Percentiles rank a stretch among this genome's conserved stretches.
Conservation (phyloP, 192 early-diverging fungal genomes). For the Coemansia sp. region DNA sequence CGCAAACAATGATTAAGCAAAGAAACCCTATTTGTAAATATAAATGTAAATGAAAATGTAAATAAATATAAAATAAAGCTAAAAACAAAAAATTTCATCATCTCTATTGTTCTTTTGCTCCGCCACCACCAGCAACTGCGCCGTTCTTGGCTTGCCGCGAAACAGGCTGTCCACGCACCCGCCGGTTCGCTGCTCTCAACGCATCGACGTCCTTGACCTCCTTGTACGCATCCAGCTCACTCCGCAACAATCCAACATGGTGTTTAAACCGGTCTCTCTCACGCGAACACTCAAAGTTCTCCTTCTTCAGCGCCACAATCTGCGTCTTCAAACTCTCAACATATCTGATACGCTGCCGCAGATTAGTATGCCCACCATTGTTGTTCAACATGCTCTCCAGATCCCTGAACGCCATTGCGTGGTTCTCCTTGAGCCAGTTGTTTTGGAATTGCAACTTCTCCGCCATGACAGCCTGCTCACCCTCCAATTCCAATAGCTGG, state of each 20-base stretch:
- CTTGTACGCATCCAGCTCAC: conserved; percentile 47
- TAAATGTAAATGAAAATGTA: neutral
- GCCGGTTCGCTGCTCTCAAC: conserved; percentile 1
- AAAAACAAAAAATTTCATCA: neutral
- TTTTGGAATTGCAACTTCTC: conserved; percentile 49
- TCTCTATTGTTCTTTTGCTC: neutral
- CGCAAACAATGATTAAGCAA: no score
- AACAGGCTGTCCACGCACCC: conserved; percentile 7
- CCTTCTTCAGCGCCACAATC: conserved; percentile 40
- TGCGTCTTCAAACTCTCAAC: conserved; percentile 43
- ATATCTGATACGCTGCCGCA: conserved; percentile 46
- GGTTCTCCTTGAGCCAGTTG: conserved; percentile 49
- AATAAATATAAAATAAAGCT: conserved; percentile 7
- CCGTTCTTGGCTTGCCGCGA: neutral
- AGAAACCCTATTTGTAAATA: neutral
- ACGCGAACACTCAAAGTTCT: conserved; percentile 30
- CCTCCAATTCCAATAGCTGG: conserved; percentile 35
- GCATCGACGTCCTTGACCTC: conserved; percentile 40
- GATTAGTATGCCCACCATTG: conserved; percentile 33
- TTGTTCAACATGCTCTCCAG: conserved; percentile 32
- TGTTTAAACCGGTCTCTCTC: conserved; percentile 33
- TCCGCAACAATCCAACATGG: conserved; percentile 20
- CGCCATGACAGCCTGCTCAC: conserved; percentile 39
- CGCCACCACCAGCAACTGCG: no score
- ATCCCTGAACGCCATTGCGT: conserved; percentile 38